A percentile compares a stretch with the other conserved stretches of the same genome.
These are phyloP conservation scores for Arthrinium phaeospermum DNA, from an alignment of 2,329 filamentous ascomycete species.

Conservation along the genomic window DNA sequence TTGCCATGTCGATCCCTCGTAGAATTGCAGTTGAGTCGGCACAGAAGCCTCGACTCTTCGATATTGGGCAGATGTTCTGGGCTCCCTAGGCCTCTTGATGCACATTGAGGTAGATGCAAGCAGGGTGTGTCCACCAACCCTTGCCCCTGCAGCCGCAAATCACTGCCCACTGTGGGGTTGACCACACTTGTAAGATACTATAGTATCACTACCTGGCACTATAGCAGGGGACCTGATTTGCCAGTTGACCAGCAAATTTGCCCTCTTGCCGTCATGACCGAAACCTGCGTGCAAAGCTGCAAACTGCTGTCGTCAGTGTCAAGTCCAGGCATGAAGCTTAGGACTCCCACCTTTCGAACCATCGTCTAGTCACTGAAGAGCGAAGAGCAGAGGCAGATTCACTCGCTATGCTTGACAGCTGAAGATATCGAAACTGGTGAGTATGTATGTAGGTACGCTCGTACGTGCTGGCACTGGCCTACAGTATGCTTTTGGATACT, in stretches of 20 bases:
- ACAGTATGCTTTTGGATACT: neutral
- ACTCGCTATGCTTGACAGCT: neutral
- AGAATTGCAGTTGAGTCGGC: neutral
- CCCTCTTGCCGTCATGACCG: constrained; percentile 11
- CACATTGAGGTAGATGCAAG: neutral
- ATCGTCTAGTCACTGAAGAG: neutral
- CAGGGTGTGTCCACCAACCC: neutral
- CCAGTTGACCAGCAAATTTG: neutral
- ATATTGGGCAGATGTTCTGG: neutral
- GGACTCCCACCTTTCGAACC: neutral
- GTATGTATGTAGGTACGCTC: neutral
- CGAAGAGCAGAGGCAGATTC: neutral
- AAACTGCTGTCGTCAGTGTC: neutral
- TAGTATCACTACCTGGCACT: neutral
- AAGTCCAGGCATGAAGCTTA: neutral
- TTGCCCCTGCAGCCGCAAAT: constrained; percentile 10
- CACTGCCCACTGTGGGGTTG: constrained; percentile 13
- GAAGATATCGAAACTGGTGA: neutral
- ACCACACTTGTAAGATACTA: constrained; percentile 9
- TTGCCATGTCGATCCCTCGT: neutral
- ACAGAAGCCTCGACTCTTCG: constrained; percentile 6
- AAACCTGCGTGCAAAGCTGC: neutral
- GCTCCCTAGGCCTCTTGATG: neutral
- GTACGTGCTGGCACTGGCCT: neutral
- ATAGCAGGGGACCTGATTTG: constrained; percentile 7